Evolutionary conservation across 2,329 filamentous ascomycete genomes (phyloP), one percentile per base, ranked within the genome.

Genomic region (Ilyonectria sp.): DNA sequence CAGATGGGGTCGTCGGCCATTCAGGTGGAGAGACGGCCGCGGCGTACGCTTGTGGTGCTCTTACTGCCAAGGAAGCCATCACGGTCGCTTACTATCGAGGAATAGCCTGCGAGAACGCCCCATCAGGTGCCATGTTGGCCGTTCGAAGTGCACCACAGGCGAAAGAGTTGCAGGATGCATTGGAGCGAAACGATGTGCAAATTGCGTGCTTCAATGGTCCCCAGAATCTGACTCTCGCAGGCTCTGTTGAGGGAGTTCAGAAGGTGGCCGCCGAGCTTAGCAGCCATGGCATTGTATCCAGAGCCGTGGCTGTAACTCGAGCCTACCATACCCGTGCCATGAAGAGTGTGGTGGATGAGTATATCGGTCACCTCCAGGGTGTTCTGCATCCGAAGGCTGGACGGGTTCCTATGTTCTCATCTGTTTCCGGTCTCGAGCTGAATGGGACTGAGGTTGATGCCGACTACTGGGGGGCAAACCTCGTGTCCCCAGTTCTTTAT

Each of bases 201-300:
- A 74, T 74, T 66, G 68, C 71, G 0, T 74, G 71, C 44, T 74
- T 74, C 61, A 74, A 74, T 9, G 71, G 71, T 19, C 71, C 29
- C 29, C 63, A 74, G 56, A 74, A 74, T 4, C 54, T 74, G 1
- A 74, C 71, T 10, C 71, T 74, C 9, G 71, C 71, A 4, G 71
- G 71, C 2, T 54, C 71, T 49, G 57, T 53, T 5, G 71, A 74
- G 19, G 71, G 70, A 13, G 40, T 74, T 37, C 58, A 69, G 56
- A 73, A 68, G 4, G 49, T 74, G 11, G 56, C 71, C 6, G 23
- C 49, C 29, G 71, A 74, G 50, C 68, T 74, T 3, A 57, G 21
- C 31, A 60, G 33, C 13, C 63, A 69, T 43, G 65, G 68, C 3
- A 74, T 74, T 8, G 59, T 71, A 17, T 65, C 68, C 1, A 74